Conservation (phyloP, 352 stramenopile genomes). For the Globisporangium megalacanthum region DNA sequence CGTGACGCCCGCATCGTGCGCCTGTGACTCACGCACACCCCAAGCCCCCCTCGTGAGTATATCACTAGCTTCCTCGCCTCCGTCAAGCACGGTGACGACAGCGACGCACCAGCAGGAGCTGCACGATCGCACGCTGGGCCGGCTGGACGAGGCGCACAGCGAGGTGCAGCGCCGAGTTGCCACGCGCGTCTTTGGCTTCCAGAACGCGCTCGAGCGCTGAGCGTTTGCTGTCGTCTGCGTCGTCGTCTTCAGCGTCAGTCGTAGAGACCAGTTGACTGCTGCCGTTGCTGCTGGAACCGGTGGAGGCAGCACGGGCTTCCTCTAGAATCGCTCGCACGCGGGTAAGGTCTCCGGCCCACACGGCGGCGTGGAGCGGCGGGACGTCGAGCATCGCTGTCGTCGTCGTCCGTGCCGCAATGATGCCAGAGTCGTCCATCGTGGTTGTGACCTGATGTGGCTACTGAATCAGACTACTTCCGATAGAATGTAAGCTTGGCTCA, state of each 20-base stretch:
- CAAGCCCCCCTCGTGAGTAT: background rate
- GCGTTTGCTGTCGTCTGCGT: background rate
- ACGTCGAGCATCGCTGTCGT: background rate
- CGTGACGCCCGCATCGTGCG: slow-evolving; percentile 28
- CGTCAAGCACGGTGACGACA: background rate
- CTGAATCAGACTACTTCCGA: too few relatives aligned
- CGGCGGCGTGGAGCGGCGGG: slow-evolving; percentile 51
- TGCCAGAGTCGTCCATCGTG: background rate
- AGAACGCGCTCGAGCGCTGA: slow-evolving; percentile 28
- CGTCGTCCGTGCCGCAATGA: too few relatives aligned
- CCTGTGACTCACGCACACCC: slow-evolving; percentile 14
- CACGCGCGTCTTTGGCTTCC: slow-evolving; percentile 47
- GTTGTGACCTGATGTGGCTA: background rate
- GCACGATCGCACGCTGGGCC: slow-evolving; percentile 49
- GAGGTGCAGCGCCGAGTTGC: slow-evolving; percentile 73
- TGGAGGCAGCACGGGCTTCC: slow-evolving; percentile 7
- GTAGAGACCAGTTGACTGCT: background rate
- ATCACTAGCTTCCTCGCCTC: too few relatives aligned
- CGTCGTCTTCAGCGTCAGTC: background rate
- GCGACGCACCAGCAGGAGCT: slow-evolving; percentile 38
- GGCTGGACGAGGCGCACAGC: slow-evolving; percentile 62
- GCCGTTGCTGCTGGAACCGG: slow-evolving; percentile 1
- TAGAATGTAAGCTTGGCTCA: too few relatives aligned
- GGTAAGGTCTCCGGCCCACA: slow-evolving; percentile 61
- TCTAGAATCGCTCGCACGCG: slow-evolving; percentile 30